Conservation (phyloP, 257 asterid species). For the Nyctanthes arbortristis region DNA sequence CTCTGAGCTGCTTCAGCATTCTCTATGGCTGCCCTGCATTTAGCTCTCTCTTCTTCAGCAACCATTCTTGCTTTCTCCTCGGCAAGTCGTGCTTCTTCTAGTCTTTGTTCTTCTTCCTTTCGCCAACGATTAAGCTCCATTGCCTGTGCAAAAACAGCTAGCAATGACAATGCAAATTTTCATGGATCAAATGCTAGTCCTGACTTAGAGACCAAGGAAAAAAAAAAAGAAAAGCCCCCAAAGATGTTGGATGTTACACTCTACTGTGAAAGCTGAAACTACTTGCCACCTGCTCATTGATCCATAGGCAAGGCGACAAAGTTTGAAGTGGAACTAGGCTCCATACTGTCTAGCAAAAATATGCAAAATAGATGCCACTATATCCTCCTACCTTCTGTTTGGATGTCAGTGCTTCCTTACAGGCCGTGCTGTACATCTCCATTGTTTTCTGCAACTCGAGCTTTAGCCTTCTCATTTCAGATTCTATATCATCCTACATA, state of each 20-base stretch:
- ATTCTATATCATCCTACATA: conserved; percentile 68
- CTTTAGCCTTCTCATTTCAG: conserved; percentile 89
- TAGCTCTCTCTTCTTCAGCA: conserved; percentile 40
- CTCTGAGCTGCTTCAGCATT: conserved; percentile 48
- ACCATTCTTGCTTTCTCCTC: conserved; percentile 44
- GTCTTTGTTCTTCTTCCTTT: conserved; percentile 66
- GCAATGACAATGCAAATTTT: not conserved
- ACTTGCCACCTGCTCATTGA: not conserved
- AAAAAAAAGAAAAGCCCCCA: not conserved
- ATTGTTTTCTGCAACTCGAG: conserved; percentile 73
- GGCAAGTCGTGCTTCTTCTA: conserved; percentile 49
- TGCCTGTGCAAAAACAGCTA: conserved; percentile 42
- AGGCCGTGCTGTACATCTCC: conserved; percentile 83
- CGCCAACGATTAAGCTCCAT: conserved; percentile 75
- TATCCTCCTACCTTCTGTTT: conserved; percentile 64
- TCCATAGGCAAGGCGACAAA: no score
- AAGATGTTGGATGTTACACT: not conserved
- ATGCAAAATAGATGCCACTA: not conserved
- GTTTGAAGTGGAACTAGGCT: no score
- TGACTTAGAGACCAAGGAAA: no score
- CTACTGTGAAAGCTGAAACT: not conserved
- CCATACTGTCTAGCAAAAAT: not conserved
- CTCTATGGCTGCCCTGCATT: conserved; percentile 36
- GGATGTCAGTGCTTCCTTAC: conserved; percentile 69
- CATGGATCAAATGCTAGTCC: not conserved